These are phyloP conservation scores for Daldinia sp. DNA, from an alignment of 2,329 filamentous ascomycete genomes.

Conservation along the genomic window DNA sequence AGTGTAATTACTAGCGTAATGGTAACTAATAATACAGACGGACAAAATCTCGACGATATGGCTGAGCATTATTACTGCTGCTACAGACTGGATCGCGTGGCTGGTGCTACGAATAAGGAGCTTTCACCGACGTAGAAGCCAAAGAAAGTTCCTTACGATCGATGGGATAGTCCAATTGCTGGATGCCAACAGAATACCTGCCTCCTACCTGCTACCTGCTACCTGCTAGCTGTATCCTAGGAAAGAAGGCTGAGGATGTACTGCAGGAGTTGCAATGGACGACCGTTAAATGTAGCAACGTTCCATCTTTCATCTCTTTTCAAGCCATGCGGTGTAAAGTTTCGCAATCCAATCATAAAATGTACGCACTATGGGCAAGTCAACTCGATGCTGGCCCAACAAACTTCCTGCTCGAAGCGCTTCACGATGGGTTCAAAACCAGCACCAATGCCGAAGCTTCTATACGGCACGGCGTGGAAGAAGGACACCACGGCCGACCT, in stretches of 20 bases:
- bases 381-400: background rate
- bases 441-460: constrained; percentile 62
- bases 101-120: background rate
- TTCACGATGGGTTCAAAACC: constrained; percentile 37
- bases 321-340: background rate
- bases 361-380: background rate
- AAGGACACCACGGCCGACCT: constrained; percentile 74
- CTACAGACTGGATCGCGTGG: background rate
- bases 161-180: background rate
- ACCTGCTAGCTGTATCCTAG: background rate
- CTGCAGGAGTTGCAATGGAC: constrained; percentile 7
- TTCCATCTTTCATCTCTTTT: constrained; percentile 9
- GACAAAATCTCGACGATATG: background rate
- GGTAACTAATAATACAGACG: background rate
- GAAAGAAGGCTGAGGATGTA: background rate
- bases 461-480: constrained; percentile 93
- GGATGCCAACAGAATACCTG: background rate
- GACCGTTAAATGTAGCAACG: constrained; percentile 2
- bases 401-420: background rate
- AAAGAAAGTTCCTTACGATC: background rate
- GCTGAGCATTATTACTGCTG: background rate
- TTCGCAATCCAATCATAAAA: constrained; percentile 6
- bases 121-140: background rate
- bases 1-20: constrained; percentile 5
- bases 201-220: background rate